A percentile compares a stretch with the other conserved stretches of the same genome.
Evolutionary conservation across 2,329 filamentous ascomycete species (phyloP).

Genomic region (Verticillium tricorpus): DNA sequence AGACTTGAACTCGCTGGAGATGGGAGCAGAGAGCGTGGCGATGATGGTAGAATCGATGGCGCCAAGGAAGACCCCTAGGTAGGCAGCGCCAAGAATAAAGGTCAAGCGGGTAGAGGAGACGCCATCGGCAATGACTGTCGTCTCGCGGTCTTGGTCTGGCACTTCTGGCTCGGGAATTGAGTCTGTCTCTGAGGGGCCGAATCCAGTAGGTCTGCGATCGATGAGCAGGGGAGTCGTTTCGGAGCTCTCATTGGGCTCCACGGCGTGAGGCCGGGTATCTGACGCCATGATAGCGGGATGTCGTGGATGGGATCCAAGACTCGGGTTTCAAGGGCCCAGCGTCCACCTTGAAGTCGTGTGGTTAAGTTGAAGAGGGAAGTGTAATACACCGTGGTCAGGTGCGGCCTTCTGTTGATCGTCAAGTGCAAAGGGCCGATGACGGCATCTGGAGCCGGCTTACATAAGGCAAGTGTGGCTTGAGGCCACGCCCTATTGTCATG

Average conservation of each 20-base stretch:
- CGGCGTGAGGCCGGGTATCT: neutral
- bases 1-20: slow-evolving; percentile 77
- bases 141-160: slow-evolving; percentile 33
- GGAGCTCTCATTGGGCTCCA: slow-evolving; percentile 1
- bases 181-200: neutral
- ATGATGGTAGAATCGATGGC: slow-evolving; percentile 76
- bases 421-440: neutral
- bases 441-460: neutral
- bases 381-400: neutral
- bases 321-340: neutral
- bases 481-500: neutral
- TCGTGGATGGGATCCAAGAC: neutral
- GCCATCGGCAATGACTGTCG: slow-evolving; percentile 42
- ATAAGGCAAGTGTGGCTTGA: neutral
- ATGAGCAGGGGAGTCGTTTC: slow-evolving; percentile 12
- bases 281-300: neutral
- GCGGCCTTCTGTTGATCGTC: neutral
- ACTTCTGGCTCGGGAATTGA: neutral
- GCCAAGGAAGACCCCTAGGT: slow-evolving; percentile 57
- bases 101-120: slow-evolving; percentile 43
- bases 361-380: neutral
- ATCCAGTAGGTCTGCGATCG: neutral
- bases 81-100: slow-evolving; percentile 51
- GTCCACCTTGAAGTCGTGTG: neutral
- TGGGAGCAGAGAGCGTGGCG: slow-evolving; percentile 78